A percentile compares a stretch with the other conserved stretches of the same genome.
Conservation (phyloP, 1,284 basidiomycete species). For the Pyrrhoderma lamaoense region DNA sequence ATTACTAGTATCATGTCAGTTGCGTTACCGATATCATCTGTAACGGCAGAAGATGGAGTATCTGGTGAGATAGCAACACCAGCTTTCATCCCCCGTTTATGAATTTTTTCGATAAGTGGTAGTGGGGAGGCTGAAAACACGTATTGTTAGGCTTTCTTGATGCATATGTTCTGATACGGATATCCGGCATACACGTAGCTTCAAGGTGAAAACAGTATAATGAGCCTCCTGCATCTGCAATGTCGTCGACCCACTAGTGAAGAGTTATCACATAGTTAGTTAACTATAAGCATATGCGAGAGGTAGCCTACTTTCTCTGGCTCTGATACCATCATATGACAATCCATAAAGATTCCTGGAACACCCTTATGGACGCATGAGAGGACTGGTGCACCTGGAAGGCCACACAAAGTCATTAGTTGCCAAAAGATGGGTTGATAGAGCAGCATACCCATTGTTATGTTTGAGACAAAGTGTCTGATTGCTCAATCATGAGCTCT, state of each 20-base stretch:
- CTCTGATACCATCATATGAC: conserved; percentile 99
- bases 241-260: conserved; percentile 88
- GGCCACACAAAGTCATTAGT: neutral
- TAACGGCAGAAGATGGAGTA: conserved; percentile 80
- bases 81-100: conserved; percentile 75
- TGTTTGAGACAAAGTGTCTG: conserved; percentile 98
- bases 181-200: conserved; percentile 66
- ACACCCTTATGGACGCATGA: conserved; percentile 84
- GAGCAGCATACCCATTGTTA: conserved; percentile 78
- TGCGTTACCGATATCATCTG: conserved; percentile 69
- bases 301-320: conserved; percentile 66
- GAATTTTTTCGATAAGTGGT: conserved; percentile 72
- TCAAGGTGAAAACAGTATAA: conserved; percentile 98
- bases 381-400: conserved; percentile 81
- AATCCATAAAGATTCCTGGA: conserved; percentile 98
- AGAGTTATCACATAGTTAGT: neutral
- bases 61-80: conserved; percentile 94
- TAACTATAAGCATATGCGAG: neutral
- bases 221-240: conserved; percentile 88
- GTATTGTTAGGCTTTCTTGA: neutral
- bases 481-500: neutral
- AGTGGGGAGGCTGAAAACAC: conserved; percentile 56
- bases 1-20: conserved; percentile 96
- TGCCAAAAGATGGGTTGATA: conserved; percentile 14
- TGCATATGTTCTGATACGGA: conserved; percentile 1